Evolutionary conservation across 2,329 filamentous ascomycete genomes (phyloP).

Genomic region (Arthroderma sp.): DNA sequence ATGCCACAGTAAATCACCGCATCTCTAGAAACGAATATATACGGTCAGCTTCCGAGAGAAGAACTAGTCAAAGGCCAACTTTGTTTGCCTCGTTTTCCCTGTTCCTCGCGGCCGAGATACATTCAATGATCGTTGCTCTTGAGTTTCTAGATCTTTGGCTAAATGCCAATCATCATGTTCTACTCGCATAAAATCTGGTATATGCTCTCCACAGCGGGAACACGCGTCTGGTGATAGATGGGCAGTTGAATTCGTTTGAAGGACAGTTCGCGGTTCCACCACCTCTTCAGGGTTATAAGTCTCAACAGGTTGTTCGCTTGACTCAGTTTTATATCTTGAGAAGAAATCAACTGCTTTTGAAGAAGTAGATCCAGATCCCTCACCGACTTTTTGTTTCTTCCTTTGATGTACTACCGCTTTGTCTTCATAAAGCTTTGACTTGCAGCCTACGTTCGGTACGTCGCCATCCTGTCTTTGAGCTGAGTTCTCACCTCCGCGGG

Average conservation of each 20-base stretch:
- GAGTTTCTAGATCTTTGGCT: slow-evolving; percentile 57
- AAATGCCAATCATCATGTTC: slow-evolving; percentile 93
- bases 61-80: slow-evolving; percentile 12
- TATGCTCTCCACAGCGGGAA: slow-evolving; percentile 50
- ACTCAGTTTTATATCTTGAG: not conserved
- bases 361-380: not conserved
- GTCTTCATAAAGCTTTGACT: not conserved
- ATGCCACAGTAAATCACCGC: not conserved
- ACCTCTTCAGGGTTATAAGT: not conserved
- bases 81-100: slow-evolving; percentile 13
- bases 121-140: slow-evolving; percentile 7
- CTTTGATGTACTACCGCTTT: not conserved
- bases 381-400: not conserved
- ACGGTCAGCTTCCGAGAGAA: not conserved
- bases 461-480: not conserved
- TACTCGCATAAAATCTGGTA: slow-evolving; percentile 48
- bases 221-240: slow-evolving; percentile 34
- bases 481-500: slow-evolving; percentile 36
- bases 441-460: not conserved
- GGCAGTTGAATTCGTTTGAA: not conserved
- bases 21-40: not conserved
- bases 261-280: not conserved
- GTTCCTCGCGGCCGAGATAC: not conserved
- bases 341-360: not conserved
- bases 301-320: not conserved